A percentile compares a stretch with the other conserved stretches of the same genome.
phyloP scores from a whole-genome alignment of 345 rosid genomes.

The Euclidium syriacum region DNA sequence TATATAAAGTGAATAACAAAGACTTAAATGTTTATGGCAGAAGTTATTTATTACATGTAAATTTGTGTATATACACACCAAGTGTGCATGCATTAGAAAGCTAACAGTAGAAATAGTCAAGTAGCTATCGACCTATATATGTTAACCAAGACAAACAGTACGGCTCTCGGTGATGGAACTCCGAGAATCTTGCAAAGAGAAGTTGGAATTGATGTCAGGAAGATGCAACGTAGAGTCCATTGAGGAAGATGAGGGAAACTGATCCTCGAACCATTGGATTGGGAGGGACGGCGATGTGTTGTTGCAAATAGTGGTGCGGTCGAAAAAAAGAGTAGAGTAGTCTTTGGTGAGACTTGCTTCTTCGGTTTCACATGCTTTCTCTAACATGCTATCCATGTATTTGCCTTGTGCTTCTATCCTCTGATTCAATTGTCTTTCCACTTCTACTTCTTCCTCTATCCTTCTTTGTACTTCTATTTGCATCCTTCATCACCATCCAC shows the following conservation, averaged over 20 bases:
- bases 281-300: slow-evolving; percentile 17
- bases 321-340: slow-evolving; percentile 20
- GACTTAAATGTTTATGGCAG: background rate
- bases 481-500: slow-evolving; percentile 32
- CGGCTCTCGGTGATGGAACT: slow-evolving; percentile 9
- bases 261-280: slow-evolving; percentile 27
- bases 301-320: slow-evolving; percentile 19
- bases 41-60: slow-evolving; percentile 25
- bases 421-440: slow-evolving; percentile 85
- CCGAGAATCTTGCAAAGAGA: slow-evolving; percentile 25
- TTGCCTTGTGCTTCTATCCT: slow-evolving; percentile 96
- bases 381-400: slow-evolving; percentile 89
- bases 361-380: slow-evolving; percentile 89
- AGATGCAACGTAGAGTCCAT: slow-evolving; percentile 20
- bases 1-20: background rate
- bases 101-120: slow-evolving; percentile 10
- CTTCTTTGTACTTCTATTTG: slow-evolving; percentile 89
- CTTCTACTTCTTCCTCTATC: slow-evolving; percentile 76
- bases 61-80: slow-evolving; percentile 19
- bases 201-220: slow-evolving; percentile 21
- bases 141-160: slow-evolving; percentile 29
- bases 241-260: slow-evolving; percentile 22
- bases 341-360: slow-evolving; percentile 40
- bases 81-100: slow-evolving; percentile 11
- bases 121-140: slow-evolving; percentile 9